Conservation (phyloP, 805 yeast species). For the Candida sonorensis region DNA sequence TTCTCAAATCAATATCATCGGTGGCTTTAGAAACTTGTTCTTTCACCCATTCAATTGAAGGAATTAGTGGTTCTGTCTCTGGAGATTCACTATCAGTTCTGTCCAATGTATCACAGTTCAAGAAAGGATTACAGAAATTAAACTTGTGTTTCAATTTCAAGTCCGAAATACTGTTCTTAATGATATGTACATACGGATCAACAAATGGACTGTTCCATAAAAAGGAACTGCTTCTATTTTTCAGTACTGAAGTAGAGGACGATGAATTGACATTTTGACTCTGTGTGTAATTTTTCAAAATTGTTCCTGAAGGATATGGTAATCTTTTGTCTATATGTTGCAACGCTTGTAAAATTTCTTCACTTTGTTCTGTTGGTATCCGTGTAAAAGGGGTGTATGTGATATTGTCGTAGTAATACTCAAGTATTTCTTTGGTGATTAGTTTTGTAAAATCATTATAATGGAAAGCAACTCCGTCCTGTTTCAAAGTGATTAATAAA, state of each 20-base stretch:
- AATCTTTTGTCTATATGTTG: conserved; percentile 5
- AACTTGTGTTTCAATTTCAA: conserved; percentile 17
- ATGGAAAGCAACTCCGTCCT: conserved; percentile 7
- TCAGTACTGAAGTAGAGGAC: conserved; percentile 4
- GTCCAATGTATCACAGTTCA: conserved; percentile 5
- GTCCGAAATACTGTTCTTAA: conserved; percentile 16
- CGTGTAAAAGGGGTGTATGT: conserved; percentile 51
- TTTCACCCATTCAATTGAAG: conserved; percentile 7
- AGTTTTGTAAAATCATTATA: conserved; percentile 21
- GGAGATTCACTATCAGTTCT: neutral
- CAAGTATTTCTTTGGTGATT: conserved; percentile 36
- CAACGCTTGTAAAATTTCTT: conserved; percentile 14
- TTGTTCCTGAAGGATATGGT: conserved; percentile 24
- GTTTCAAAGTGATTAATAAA: conserved; percentile 18
- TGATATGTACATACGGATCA: conserved; percentile 34
- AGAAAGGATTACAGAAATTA: conserved; percentile 18
- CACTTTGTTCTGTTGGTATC: conserved; percentile 22
- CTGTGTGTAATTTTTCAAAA: conserved; percentile 8
- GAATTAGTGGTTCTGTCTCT: conserved; percentile 1
- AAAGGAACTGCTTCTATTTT: conserved; percentile 25
- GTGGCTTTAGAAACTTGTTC: conserved; percentile 6
- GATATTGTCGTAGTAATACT: conserved; percentile 63
- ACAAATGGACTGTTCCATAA: conserved; percentile 19
- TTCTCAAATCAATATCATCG: conserved; percentile 11
- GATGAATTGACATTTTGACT: conserved; percentile 4